These are phyloP conservation scores for Ustilago sp. DNA, from an alignment of 1,284 basidiomycete genomes.

Conservation along the genomic window DNA sequence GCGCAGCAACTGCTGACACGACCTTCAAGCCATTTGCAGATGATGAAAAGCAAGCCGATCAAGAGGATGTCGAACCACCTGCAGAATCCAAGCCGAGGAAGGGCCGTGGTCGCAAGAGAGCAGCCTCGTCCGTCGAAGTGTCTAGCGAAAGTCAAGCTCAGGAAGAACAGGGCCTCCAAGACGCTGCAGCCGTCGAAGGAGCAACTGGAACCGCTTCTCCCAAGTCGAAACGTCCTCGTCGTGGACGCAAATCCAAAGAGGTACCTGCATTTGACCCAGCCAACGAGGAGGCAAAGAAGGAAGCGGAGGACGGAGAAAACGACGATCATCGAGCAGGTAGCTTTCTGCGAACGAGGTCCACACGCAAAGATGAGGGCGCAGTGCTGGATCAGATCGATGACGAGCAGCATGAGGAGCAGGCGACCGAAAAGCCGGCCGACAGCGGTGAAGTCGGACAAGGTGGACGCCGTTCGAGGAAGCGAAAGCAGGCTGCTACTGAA, in stretches of 20 bases:
- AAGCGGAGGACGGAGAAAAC: slow-evolving; percentile 5
- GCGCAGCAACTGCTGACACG: slow-evolving; percentile 5
- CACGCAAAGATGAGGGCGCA: slow-evolving; percentile 3
- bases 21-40: not conserved
- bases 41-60: not conserved
- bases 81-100: slow-evolving; percentile 12
- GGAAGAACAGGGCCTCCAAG: slow-evolving; percentile 10
- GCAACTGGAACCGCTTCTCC: slow-evolving; percentile 2
- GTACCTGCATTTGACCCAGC: not conserved
- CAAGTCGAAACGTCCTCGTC: slow-evolving; percentile 13
- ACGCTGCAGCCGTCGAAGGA: slow-evolving; percentile 22
- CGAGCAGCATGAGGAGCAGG: slow-evolving; percentile 2
- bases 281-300: not conserved
- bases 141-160: not conserved
- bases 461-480: slow-evolving; percentile 19
- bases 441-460: slow-evolving; percentile 6
- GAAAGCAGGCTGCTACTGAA: slow-evolving; percentile 19
- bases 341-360: slow-evolving; percentile 5
- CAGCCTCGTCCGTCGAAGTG: not conserved
- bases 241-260: slow-evolving; percentile 23
- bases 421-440: not conserved
- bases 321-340: not conserved
- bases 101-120: slow-evolving; percentile 25
- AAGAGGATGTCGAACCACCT: not conserved
- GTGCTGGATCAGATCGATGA: slow-evolving; percentile 2